Base-by-base conservation (phyloP, 1,139 yeast genomes). In the Magnusiomyces sp. region DNA sequence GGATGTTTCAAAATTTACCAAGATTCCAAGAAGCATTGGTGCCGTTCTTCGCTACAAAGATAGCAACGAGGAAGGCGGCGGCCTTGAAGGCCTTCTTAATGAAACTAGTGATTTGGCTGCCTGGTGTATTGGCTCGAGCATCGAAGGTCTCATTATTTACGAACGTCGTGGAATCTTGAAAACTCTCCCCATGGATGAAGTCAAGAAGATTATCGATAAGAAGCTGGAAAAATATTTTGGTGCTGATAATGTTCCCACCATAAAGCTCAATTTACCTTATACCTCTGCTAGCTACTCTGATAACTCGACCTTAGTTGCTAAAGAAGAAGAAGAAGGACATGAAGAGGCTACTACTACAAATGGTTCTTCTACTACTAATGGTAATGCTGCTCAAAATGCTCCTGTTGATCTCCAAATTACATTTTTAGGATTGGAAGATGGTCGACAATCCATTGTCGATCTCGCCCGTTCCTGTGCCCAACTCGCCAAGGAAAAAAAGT, bases 41-140 rank as follows among this genome's bases (percentile, higher is more conserved):
- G 80, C 86, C 33, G 80, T 92, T 16, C 68, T 92, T 53, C 81
- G 79, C 57, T 74, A 82, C 62, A 79, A 80, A 59, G 78, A 83
- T 43, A 89, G 80, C 49, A 92, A 83, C 58, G 94, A 85, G 62
- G 89, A 86, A 53, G 96, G 95, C 27, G 98, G 97, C 1, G 97
- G 97, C 1, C 67, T 84, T 43, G 90, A 84, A 54, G 95, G 95
- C 0, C 72, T 94, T 44, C 72, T 90, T 60, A 80, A 77, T 58
- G 87, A 87, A 59, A 75, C 83, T 19, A 77, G 92, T 50, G 95
- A 89, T 62, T 61, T 90, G 44, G 75, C 81, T 0, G 83, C 95
- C 2, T 92, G 99, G 99, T 76, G 89, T 43, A 67, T 88, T 20
- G 86, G 95, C 43, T 81, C 94, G 7, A 97, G 96, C 1, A 79